These are phyloP conservation scores for Kazachstania psychrophila DNA, from an alignment of 805 yeast genomes.

Conservation along the genomic window DNA sequence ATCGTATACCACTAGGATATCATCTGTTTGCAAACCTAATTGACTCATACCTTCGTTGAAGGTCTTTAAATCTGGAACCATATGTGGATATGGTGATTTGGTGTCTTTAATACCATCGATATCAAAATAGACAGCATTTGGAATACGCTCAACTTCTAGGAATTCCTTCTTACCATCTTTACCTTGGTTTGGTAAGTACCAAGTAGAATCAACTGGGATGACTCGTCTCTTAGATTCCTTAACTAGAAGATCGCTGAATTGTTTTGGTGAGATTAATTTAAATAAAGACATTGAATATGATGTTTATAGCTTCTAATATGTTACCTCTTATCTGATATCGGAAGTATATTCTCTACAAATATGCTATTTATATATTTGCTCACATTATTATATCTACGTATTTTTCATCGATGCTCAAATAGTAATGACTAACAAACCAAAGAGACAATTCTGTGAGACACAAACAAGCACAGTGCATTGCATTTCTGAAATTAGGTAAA, in stretches of 20 bases:
- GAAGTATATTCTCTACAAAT: no score
- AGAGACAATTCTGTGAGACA: no score
- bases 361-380: no score
- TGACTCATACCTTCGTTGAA: slow-evolving; percentile 47
- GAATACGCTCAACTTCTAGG: slow-evolving; percentile 48
- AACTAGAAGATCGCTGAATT: slow-evolving; percentile 13
- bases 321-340: no score
- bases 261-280: slow-evolving; percentile 25
- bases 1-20: slow-evolving; percentile 74
- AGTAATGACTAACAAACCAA: no score
- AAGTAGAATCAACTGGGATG: slow-evolving; percentile 75
- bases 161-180: slow-evolving; percentile 49
- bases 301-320: no score
- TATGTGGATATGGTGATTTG: slow-evolving; percentile 70
- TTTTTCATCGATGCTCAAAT: no score
- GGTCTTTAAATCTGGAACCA: slow-evolving; percentile 59
- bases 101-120: slow-evolving; percentile 59
- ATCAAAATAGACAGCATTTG: slow-evolving; percentile 65
- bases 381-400: no score
- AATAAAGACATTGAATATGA: slow-evolving; percentile 21
- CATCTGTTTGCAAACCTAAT: slow-evolving; percentile 48
- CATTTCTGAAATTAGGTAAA: no score
- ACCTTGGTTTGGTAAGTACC: slow-evolving; percentile 80
- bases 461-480: no score
- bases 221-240: slow-evolving; percentile 26